Conservation (phyloP, 495 filamentous ascomycete species). For the Elaphomyces granulatus region DNA sequence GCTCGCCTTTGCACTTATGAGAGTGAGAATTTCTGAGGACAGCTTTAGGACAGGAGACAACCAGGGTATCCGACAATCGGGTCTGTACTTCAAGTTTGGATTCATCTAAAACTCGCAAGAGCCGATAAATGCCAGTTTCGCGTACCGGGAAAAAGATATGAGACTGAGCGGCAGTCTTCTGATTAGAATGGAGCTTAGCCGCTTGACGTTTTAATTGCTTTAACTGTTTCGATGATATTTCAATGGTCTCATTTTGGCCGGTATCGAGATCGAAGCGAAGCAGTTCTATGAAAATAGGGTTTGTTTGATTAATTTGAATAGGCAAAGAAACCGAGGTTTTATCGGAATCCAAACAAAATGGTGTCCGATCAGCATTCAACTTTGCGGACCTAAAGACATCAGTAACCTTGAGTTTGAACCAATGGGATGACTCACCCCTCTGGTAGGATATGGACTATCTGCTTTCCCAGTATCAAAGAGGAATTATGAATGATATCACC, state of each 20-base stretch:
- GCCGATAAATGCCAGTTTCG: conserved; percentile 72
- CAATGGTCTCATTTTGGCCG: conserved; percentile 61
- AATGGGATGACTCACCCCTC: conserved; percentile 55
- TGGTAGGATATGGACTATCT: conserved; percentile 91
- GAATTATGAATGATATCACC: conserved; percentile 74
- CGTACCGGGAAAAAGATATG: conserved; percentile 52
- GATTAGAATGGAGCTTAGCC: conserved; percentile 32
- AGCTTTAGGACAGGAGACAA: conserved; percentile 72
- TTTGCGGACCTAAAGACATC: conserved; percentile 53
- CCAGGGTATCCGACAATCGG: conserved; percentile 54
- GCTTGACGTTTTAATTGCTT: conserved; percentile 50
- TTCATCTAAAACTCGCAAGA: conserved; percentile 76
- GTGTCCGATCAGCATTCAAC: conserved; percentile 60
- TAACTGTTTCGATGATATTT: conserved; percentile 54
- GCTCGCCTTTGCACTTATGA: conserved; percentile 65
- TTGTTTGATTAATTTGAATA: conserved; percentile 83
- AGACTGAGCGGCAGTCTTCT: conserved; percentile 28
- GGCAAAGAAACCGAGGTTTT: conserved; percentile 52
- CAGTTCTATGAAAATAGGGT: conserved; percentile 73
- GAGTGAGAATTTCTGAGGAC: conserved; percentile 45
- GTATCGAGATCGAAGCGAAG: conserved; percentile 71
- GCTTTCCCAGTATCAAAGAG: conserved; percentile 84
- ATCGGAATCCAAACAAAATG: conserved; percentile 62
- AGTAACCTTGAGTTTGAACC: conserved; percentile 8
- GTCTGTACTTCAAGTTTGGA: conserved; percentile 84